Percentiles rank a stretch among this genome's conserved stretches.
These are phyloP conservation scores for Phaffomyces thermotolerans DNA, from an alignment of 805 yeast genomes.

Conservation along the genomic window DNA sequence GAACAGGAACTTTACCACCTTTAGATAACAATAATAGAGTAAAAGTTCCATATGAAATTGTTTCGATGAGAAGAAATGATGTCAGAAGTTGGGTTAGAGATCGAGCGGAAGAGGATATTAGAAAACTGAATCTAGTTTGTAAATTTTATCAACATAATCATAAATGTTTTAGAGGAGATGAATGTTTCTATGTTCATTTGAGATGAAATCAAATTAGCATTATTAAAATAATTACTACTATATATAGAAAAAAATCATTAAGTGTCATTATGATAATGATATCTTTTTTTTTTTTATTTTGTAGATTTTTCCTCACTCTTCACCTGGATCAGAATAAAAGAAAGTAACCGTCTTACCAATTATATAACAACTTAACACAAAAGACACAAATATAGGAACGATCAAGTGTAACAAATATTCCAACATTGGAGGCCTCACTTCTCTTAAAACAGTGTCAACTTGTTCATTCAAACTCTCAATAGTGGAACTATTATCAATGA, in stretches of 20 bases:
- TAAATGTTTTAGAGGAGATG: conserved; percentile 1
- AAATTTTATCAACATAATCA: not conserved
- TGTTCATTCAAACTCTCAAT: conserved; percentile 36
- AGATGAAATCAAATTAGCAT: not conserved
- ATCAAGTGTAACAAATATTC: conserved; percentile 5
- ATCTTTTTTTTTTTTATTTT: too few relatives aligned
- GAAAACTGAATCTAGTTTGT: not conserved
- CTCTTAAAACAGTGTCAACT: conserved; percentile 30
- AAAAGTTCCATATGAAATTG: not conserved
- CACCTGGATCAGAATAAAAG: conserved; percentile 9
- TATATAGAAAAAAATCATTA: too few relatives aligned
- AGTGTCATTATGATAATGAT: too few relatives aligned
- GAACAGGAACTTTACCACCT: not conserved
- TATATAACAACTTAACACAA: conserved; percentile 1
- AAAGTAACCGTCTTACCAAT: conserved; percentile 1
- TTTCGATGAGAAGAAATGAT: conserved; percentile 4
- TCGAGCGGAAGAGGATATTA: not conserved
- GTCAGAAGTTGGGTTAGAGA: conserved; percentile 5
- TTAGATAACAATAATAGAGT: too few relatives aligned
- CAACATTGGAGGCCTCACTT: conserved; percentile 8
- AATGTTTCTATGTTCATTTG: conserved; percentile 8
- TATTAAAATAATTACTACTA: too few relatives aligned
- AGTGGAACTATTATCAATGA: conserved; percentile 54
- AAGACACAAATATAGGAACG: conserved; percentile 3
- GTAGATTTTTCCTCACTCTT: not conserved